Evolutionary conservation across 2,329 filamentous ascomycete species (phyloP).

Genomic region (Ophiostoma quercus): DNA sequence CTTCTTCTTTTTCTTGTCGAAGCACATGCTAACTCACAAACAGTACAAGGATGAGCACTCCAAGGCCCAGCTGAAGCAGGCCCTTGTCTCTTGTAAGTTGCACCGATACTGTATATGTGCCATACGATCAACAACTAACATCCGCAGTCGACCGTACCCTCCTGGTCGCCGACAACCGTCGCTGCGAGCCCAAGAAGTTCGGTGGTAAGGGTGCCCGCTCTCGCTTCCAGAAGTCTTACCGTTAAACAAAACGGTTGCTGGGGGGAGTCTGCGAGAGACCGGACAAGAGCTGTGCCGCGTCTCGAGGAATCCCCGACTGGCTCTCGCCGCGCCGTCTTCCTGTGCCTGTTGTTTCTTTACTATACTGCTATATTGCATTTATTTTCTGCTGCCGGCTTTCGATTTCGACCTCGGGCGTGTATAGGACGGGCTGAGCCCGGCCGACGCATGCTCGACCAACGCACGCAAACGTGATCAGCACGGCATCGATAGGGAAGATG

Average conservation of each 20-base stretch:
- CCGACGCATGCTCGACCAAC: not conserved
- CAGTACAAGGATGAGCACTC: conserved; percentile 99
- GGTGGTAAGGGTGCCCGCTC: conserved; percentile 88
- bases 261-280: not conserved
- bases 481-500: conserved; percentile 14
- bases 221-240: conserved; percentile 98
- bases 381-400: not conserved
- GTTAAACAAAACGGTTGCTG: conserved; percentile 54
- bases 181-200: conserved; percentile 99
- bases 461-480: not conserved
- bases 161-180: conserved; percentile 97
- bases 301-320: conserved; percentile 11
- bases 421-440: not conserved
- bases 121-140: not conserved
- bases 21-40: conserved; percentile 41
- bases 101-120: not conserved
- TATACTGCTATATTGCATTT: not conserved
- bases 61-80: conserved; percentile 99
- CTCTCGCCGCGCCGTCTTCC: not conserved
- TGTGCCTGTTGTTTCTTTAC: not conserved
- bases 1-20: no score
- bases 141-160: conserved; percentile 46
- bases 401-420: not conserved
- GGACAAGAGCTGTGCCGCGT: conserved; percentile 17
- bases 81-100: conserved; percentile 66